Conservation (phyloP, 2,329 filamentous ascomycete species). For the Clonostachys chloroleuca region DNA sequence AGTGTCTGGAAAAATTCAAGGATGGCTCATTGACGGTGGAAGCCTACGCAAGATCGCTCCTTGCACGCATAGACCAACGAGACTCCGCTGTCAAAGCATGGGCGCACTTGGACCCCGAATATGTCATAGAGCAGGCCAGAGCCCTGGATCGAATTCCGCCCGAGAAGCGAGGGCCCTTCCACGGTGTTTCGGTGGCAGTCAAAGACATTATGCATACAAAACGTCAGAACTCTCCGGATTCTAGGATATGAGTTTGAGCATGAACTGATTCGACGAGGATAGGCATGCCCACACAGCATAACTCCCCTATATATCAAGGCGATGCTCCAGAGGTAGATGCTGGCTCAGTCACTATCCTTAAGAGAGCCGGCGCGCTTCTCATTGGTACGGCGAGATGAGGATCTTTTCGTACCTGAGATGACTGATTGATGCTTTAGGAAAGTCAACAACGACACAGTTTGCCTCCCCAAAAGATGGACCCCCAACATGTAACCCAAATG, state of each 20-base stretch:
- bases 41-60: conserved; percentile 40
- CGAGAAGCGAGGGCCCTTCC: conserved; percentile 44
- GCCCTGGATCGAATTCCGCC: conserved; percentile 41
- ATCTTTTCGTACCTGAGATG: too few relatives aligned
- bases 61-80: conserved; percentile 34
- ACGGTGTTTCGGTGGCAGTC: conserved; percentile 51
- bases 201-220: conserved; percentile 58
- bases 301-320: conserved; percentile 45
- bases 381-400: conserved; percentile 14
- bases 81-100: conserved; percentile 43
- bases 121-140: conserved; percentile 41
- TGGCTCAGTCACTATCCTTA: conserved; percentile 40
- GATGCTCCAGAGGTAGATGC: conserved; percentile 42
- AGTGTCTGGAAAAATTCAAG: conserved; percentile 29
- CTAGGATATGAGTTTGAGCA: not conserved
- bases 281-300: conserved; percentile 50
- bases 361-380: conserved; percentile 48
- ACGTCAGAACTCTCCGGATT: conserved; percentile 24
- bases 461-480: conserved; percentile 43
- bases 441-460: conserved; percentile 53
- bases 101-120: conserved; percentile 36
- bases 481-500: conserved; percentile 56
- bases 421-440: conserved; percentile 3
- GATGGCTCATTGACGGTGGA: conserved; percentile 39
- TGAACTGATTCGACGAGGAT: not conserved